A percentile compares a stretch with the other conserved stretches of the same genome.
These are phyloP conservation scores for Suillus ampliporus DNA, from an alignment of 768 basidiomycete species.

Conservation along the genomic window DNA sequence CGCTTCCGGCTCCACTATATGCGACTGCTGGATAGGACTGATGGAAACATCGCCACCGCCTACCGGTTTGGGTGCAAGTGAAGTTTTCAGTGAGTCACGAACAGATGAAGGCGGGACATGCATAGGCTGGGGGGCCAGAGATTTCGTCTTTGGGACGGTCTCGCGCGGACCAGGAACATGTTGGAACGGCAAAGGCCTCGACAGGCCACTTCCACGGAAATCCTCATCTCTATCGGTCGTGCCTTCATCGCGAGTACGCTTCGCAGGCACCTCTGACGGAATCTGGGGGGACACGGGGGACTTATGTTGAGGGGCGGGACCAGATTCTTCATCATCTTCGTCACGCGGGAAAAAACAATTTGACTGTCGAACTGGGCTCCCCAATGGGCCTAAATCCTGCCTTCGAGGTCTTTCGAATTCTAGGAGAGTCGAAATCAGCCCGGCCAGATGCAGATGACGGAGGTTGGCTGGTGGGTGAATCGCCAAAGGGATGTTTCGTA, in stretches of 20 bases:
- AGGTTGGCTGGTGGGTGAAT: conserved; percentile 13
- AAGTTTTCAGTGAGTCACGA: conserved; percentile 26
- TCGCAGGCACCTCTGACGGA: conserved; percentile 29
- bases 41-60: conserved; percentile 24
- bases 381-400: conserved; percentile 74
- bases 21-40: conserved; percentile 25
- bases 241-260: conserved; percentile 32
- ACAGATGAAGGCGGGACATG: conserved; percentile 17
- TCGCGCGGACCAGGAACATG: conserved; percentile 14
- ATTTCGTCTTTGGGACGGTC: conserved; percentile 13
- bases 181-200: not conserved
- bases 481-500: conserved; percentile 22
- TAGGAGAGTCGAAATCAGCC: conserved; percentile 24
- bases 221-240: conserved; percentile 27
- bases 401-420: conserved; percentile 39
- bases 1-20: conserved; percentile 27
- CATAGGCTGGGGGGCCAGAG: conserved; percentile 19
- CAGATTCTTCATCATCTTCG: conserved; percentile 52
- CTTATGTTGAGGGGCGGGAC: conserved; percentile 23
- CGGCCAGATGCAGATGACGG: conserved; percentile 21
- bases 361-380: conserved; percentile 57
- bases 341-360: conserved; percentile 85
- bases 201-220: not conserved
- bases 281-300: conserved; percentile 20
- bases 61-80: conserved; percentile 30